Conservation (phyloP, 1,139 yeast species). For the Magnusiomyces magnusii region DNA sequence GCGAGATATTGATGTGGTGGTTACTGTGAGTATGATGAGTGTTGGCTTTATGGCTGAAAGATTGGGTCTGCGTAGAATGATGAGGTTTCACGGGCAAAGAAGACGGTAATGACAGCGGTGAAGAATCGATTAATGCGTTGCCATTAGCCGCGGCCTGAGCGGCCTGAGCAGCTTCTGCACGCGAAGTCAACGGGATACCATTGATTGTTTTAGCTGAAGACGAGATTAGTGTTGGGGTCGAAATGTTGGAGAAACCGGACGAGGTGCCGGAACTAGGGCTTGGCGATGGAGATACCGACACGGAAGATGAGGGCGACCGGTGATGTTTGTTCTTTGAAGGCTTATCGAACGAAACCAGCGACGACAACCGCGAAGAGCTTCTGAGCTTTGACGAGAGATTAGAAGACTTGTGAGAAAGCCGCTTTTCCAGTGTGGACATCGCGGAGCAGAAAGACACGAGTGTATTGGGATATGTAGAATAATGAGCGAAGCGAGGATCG, state of each 20-base stretch:
- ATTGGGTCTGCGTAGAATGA: too few relatives aligned
- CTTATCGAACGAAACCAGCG: background rate
- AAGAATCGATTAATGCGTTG: background rate
- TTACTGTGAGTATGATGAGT: too few relatives aligned
- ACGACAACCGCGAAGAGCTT: background rate
- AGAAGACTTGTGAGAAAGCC: constrained; percentile 10
- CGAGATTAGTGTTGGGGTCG: background rate
- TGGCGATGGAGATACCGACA: constrained; percentile 20
- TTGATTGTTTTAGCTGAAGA: background rate
- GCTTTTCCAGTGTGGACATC: background rate
- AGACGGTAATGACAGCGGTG: background rate
- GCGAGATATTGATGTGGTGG: too few relatives aligned
- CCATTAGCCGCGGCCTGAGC: background rate
- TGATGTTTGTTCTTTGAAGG: background rate
- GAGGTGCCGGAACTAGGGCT: background rate
- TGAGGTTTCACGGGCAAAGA: background rate
- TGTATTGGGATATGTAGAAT: too few relatives aligned
- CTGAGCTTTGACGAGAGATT: constrained; percentile 8
- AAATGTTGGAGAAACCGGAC: background rate
- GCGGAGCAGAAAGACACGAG: too few relatives aligned
- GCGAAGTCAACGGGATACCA: background rate
- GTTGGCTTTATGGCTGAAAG: background rate
- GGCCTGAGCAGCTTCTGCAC: background rate
- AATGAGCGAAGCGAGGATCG: too few relatives aligned
- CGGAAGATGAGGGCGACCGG: constrained; percentile 17